Percentiles rank a stretch among this genome's conserved stretches.
These are phyloP conservation scores for Fraxinus nigra DNA, from an alignment of 305 asterid species.

Conservation along the genomic window DNA sequence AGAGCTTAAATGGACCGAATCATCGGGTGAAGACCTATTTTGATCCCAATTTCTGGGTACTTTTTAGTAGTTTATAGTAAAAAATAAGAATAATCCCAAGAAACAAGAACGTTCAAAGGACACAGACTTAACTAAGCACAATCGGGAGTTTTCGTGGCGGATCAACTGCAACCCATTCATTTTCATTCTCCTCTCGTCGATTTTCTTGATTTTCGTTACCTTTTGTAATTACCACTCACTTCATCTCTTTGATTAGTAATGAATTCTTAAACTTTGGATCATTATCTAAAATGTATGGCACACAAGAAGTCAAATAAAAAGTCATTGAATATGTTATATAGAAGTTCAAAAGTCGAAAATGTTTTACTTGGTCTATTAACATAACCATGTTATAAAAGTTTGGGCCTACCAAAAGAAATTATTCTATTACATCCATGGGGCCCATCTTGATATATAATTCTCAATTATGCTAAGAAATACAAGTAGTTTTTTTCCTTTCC, in stretches of 20 bases:
- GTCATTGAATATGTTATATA: background rate
- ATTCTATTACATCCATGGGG: conserved; percentile 21
- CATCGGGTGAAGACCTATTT: background rate
- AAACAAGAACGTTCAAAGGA: background rate
- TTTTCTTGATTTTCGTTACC: background rate
- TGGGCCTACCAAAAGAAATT: conserved; percentile 34
- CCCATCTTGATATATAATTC: conserved; percentile 32
- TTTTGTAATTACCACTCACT: background rate
- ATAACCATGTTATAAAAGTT: background rate
- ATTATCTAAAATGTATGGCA: conserved; percentile 9
- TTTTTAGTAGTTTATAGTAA: background rate
- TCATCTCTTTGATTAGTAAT: background rate
- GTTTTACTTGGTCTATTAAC: conserved; percentile 33
- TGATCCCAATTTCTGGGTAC: background rate
- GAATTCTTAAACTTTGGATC: background rate
- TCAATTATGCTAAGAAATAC: conserved; percentile 15
- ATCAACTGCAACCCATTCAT: background rate
- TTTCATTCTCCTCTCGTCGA: background rate
- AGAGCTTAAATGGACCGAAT: background rate
- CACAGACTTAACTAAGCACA: background rate
- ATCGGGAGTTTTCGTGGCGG: background rate
- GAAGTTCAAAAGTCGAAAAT: conserved; percentile 6
- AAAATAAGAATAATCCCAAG: background rate
- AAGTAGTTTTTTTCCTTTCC: conserved; percentile 32
- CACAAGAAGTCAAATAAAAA: conserved; percentile 16